Percentiles rank a stretch among this genome's conserved stretches.
phyloP scores from a whole-genome alignment of 257 asterid species.

The Ligustrum vulgare region DNA sequence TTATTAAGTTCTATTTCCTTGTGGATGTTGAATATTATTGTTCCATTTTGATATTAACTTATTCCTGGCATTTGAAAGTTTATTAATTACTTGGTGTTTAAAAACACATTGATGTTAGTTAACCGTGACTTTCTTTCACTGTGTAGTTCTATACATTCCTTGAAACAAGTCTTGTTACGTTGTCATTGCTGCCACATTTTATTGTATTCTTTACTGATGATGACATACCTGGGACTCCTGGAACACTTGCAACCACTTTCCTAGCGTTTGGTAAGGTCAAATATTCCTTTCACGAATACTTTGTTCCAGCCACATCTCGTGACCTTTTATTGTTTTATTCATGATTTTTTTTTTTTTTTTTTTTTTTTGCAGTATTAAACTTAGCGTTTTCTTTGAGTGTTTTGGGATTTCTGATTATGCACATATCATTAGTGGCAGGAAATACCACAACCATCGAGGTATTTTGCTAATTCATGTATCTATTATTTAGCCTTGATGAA shows the following conservation, averaged over 20 bases:
- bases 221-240: conserved; percentile 5
- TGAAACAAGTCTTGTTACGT: conserved; percentile 30
- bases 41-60: neutral
- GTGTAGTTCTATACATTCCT: conserved; percentile 75
- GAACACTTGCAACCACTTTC: conserved; percentile 4
- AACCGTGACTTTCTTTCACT: conserved; percentile 23
- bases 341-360: conserved; percentile 26
- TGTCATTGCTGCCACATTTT: conserved; percentile 3
- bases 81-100: conserved; percentile 8
- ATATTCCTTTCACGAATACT: conserved; percentile 7
- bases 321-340: conserved; percentile 7
- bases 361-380: conserved; percentile 61
- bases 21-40: conserved; percentile 1
- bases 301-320: neutral
- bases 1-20: conserved; percentile 4
- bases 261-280: conserved; percentile 33
- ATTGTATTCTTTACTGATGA: conserved; percentile 1
- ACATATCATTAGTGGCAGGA: conserved; percentile 81
- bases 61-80: neutral
- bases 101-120: conserved; percentile 11
- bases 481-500: conserved; percentile 16
- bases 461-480: conserved; percentile 19
- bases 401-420: conserved; percentile 96
- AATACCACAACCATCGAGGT: conserved; percentile 99
- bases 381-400: conserved; percentile 97